Base-by-base conservation (phyloP, 148 eudicot species). In the Fagopyrum tataricum region DNA sequence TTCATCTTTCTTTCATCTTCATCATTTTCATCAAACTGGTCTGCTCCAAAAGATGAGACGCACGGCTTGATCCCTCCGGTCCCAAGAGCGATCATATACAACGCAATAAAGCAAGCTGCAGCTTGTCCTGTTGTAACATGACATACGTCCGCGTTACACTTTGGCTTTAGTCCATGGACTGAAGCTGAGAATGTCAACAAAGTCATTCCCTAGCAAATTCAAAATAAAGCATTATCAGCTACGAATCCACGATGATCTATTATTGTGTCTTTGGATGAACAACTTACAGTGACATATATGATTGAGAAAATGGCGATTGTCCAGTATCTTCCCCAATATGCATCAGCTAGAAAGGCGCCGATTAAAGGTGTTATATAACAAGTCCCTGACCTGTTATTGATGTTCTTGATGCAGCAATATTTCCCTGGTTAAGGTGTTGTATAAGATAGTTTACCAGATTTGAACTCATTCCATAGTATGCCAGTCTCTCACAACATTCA, bases 281-380 rank as follows among this genome's bases (percentile, higher is more conserved):
- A 43, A 67, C 78, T 76, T 69, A 76, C 78, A 67, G 69, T 18
- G 46, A 49, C 73, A 67, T 76, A 76, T 20, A 76, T 40, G 43
- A 76, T 76, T 14, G 78, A 76, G 78, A 76, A 76, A 69, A 69
- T 18, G 47, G 73, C 73, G 42, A 76, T 69, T n/a, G 66, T 55
- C 78, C 78, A 76, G 67, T 49, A 76, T 76, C 78, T 68, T 49
- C 78, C 78, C 73, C 67, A 76, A 40, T 76, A 76, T 73, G 78
- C 73, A 51, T 76, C 78, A 37, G 78, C 78, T 12, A 76, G 67
- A 69, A 76, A 76, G 72, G 78, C 78, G 39, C 78, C 78, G 18
- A 76, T 9, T 20, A 76, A 70, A 44, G 78, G 78, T 66, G 15
- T 76, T 67, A 76, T 14, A 18, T 76, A 76, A 44, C 78, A 76